Evolutionary conservation across 768 basidiomycete genomes (phyloP), one percentile per base, ranked within the genome.

Genomic region (Hygrophorus pudorinus): DNA sequence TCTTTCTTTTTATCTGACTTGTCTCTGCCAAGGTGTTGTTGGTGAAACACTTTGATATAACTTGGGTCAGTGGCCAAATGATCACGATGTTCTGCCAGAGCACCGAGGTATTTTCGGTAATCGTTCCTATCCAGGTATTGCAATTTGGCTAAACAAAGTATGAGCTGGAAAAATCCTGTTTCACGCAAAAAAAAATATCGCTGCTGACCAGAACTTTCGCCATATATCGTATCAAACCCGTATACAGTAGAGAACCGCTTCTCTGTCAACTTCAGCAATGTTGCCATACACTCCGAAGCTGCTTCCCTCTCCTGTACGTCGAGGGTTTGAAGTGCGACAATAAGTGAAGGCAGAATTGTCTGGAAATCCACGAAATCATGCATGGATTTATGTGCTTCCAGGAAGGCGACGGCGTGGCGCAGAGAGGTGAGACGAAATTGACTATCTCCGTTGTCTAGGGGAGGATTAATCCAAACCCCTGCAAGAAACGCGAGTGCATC

Each of bases 401-500:
- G 59, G 61, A 93, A 93, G 0, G 90, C 87, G 2, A 73, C 67
- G 14, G 80, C 79, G 56, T 97, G 91, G 4, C 72, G 65, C 7
- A 97, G 65, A 0, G 90, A 80, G 1, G 78, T 68, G 2, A 71
- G 62, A 45, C 63, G 70, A 47, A 68, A 69, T 38, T 62, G 51
- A 14, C 58, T 51, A 2, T 61, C 48, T 27, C 54, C 42, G n/a
- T n/a, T n/a, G n/a, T n/a, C n/a, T n/a, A n/a, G n/a, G n/a, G n/a
- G n/a, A 8, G 56, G 49, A 0, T 57, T 53, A 2, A 66, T 66
- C 73, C 85, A 88, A 18, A 85, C 56, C 0, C 85, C 82, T 0
- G 83, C 76, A 9, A 99, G 74, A 67, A 99, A 94, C 0, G 79
- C 69, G 10, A 97, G 65, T 0, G 84, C 70, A 43, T 81, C 82